Evolutionary conservation across 1,139 yeast species (phyloP).

Genomic region (Ogataea hybrid): DNA sequence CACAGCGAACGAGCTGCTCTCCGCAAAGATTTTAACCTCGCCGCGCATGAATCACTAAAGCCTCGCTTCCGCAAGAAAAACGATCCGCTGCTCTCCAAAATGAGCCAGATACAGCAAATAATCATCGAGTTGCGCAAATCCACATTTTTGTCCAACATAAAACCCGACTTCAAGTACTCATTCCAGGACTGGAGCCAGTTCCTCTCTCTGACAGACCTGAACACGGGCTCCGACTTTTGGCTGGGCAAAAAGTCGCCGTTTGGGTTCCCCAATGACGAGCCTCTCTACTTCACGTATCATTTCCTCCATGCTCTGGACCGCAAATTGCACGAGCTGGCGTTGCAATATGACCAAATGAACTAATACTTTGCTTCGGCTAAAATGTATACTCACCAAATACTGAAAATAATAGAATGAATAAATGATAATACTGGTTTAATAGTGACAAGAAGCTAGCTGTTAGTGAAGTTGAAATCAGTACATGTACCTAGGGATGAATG

Average conservation of each 20-base stretch:
- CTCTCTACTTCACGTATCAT: conserved; percentile 55
- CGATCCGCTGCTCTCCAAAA: conserved; percentile 22
- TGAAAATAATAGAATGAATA: neutral
- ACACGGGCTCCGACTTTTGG: conserved; percentile 32
- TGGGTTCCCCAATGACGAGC: conserved; percentile 63
- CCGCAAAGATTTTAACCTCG: neutral
- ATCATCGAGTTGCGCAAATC: conserved; percentile 24
- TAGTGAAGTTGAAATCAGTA: neutral
- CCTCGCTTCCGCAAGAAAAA: conserved; percentile 23
- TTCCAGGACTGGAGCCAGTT: conserved; percentile 48
- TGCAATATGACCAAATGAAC: conserved; percentile 20
- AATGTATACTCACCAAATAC: neutral
- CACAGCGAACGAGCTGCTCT: neutral
- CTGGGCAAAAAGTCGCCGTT: conserved; percentile 55
- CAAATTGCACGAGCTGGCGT: conserved; percentile 29
- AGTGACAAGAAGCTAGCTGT: neutral
- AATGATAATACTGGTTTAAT: neutral
- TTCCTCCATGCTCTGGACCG: conserved; percentile 38
- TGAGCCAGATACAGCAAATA: conserved; percentile 25
- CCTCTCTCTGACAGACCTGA: conserved; percentile 29
- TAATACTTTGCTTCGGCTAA: conserved; percentile 1
- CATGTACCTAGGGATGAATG: neutral
- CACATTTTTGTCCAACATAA: conserved; percentile 29
- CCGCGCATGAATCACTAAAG: neutral
- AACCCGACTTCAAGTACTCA: conserved; percentile 34